Evolutionary conservation across 495 filamentous ascomycete species (phyloP).

Genomic region (Niebla homalea): DNA sequence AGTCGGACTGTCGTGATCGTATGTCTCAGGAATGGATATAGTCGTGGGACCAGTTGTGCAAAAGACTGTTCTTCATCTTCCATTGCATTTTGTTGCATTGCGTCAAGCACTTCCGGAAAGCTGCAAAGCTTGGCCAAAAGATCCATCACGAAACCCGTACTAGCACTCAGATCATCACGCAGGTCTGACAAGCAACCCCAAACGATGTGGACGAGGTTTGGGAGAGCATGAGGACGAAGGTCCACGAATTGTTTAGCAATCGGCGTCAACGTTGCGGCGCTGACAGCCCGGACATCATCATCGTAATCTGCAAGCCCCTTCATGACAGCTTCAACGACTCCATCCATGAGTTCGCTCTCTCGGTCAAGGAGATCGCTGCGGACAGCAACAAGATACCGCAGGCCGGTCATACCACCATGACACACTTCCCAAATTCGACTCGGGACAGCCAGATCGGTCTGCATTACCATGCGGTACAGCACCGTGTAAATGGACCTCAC

Average conservation of each 20-base stretch:
- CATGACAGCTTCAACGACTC: constrained; percentile 83
- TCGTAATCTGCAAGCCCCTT: constrained; percentile 81
- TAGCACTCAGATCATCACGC: constrained; percentile 90
- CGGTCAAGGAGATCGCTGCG: constrained; percentile 80
- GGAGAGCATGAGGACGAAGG: constrained; percentile 61
- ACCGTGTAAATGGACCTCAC: constrained; percentile 71
- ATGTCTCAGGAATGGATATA: constrained; percentile 92
- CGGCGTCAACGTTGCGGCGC: constrained; percentile 88
- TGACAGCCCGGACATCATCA: constrained; percentile 93
- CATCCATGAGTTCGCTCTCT: constrained; percentile 76
- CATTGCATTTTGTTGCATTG: constrained; percentile 84
- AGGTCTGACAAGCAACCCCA: constrained; percentile 95
- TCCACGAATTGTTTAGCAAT: constrained; percentile 88
- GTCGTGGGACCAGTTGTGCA: constrained; percentile 75
- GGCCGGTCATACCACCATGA: constrained; percentile 94
- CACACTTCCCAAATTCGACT: constrained; percentile 81
- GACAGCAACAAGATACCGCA: constrained; percentile 87
- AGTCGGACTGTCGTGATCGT: constrained; percentile 92
- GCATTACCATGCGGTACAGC: constrained; percentile 82
- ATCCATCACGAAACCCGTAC: constrained; percentile 96
- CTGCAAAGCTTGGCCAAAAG: constrained; percentile 88
- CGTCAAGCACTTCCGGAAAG: constrained; percentile 80
- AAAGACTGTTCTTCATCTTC: constrained; percentile 78
- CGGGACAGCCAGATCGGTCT: constrained; percentile 58
- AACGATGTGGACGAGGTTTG: constrained; percentile 77